Base-by-base conservation (phyloP, 805 yeast species). In the Saitoella complicata region DNA sequence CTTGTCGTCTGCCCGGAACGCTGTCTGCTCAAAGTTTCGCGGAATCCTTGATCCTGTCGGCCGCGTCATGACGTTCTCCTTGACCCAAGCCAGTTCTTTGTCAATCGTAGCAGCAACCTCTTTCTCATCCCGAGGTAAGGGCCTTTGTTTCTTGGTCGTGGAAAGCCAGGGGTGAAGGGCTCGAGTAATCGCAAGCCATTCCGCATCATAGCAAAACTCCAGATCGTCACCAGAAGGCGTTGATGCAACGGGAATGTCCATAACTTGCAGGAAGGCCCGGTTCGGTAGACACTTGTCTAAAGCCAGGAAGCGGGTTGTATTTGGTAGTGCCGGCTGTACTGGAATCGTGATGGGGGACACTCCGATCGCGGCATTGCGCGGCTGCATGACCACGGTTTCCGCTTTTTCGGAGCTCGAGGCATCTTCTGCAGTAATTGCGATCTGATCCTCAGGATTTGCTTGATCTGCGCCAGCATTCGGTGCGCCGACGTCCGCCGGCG, bases 221-320 rank as follows among this genome's bases (percentile, higher is more conserved):
- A 10, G 33, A 7, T 10, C 9, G n/a, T 7, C 37, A 2, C 30
- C 37, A 7, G 30, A n/a, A 21, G 10, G 5, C 4, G 36, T 12
- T 8, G 29, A 31, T 12, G 39, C 8, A 7, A 35, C 32, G 13
- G 37, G 43, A 34, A 50, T 9, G 6, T 43, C 35, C 35, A 76
- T 29, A 4, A 71, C 53, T 46, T 78, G 79, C 7, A 85, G 50
- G 55, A 70, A 83, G 29, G 64, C 55, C 21, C 94, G 64, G 11
- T 68, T 62, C 1, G 85, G 84, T 1, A 81, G 63, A 53, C 94
- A 84, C 59, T 88, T 88, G 57, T 87, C 96, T 31, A 88, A 66
- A 0, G 97, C 91, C 32, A 83, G 59, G 53, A 86, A 88, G 9
- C 60, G 54, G 2, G 80, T 75, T 30, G 49, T 51, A 38, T 33